Conservation (phyloP, 2,329 filamentous ascomycete species). For the Beauveria sp. region DNA sequence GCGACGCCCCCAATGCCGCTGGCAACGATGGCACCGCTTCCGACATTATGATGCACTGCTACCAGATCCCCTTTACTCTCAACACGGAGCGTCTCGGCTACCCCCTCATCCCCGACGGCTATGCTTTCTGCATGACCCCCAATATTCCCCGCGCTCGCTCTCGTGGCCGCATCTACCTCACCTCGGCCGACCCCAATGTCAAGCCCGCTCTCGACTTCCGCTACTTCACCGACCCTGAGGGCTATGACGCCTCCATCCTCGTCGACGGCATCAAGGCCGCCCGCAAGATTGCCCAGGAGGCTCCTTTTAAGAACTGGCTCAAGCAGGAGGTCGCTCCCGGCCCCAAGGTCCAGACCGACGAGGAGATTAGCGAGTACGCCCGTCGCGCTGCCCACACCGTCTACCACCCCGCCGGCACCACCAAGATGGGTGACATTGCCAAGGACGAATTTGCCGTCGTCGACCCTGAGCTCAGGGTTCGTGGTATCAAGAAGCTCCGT, state of each 20-base stretch:
- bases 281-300: constrained; percentile 66
- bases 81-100: constrained; percentile 79
- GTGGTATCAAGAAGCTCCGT: constrained; percentile 63
- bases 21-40: constrained; percentile 65
- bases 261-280: constrained; percentile 70
- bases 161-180: constrained; percentile 69
- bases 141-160: constrained; percentile 81
- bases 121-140: constrained; percentile 89
- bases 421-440: constrained; percentile 74
- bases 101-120: constrained; percentile 52
- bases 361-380: constrained; percentile 75
- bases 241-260: constrained; percentile 76
- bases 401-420: constrained; percentile 83
- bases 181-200: constrained; percentile 63
- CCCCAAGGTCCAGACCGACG: constrained; percentile 64
- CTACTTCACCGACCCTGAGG: constrained; percentile 81
- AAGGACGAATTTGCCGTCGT: constrained; percentile 70
- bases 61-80: constrained; percentile 85
- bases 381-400: constrained; percentile 78
- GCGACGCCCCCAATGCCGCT: constrained; percentile 60
- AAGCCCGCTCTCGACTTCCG: constrained; percentile 83
- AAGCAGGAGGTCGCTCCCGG: constrained; percentile 76
- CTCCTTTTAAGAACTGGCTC: constrained; percentile 76
- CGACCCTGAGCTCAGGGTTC: constrained; percentile 64
- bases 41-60: constrained; percentile 95